phyloP scores from a whole-genome alignment of 306 rosid species.

The Lathyrus oleraceus region DNA sequence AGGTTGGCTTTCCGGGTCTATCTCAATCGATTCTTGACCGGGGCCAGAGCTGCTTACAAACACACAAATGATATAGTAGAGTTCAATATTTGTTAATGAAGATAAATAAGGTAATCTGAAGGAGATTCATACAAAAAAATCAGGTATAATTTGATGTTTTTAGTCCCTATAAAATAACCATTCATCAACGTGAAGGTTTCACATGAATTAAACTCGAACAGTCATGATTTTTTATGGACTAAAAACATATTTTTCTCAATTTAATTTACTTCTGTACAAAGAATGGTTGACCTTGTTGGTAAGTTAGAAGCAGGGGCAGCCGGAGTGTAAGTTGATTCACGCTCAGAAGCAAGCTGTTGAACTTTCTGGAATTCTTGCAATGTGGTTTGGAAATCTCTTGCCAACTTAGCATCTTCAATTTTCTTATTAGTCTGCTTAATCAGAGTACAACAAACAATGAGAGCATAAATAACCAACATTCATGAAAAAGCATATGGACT shows the following conservation, averaged over 20 bases:
- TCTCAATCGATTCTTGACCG: slow-evolving; percentile 43
- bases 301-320: slow-evolving; percentile 41
- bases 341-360: slow-evolving; percentile 76
- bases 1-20: slow-evolving; percentile 60
- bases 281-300: slow-evolving; percentile 43
- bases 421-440: slow-evolving; percentile 54
- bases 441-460: background rate
- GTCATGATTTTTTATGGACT: background rate
- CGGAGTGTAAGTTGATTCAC: slow-evolving; percentile 65
- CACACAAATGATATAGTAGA: slow-evolving; percentile 17
- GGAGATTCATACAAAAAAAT: background rate
- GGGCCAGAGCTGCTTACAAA: slow-evolving; percentile 48
- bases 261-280: background rate
- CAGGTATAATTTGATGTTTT: background rate
- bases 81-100: slow-evolving; percentile 1
- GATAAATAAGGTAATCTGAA: background rate
- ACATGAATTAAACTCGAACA: background rate
- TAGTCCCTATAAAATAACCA: background rate
- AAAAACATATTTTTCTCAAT: background rate
- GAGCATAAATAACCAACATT: background rate
- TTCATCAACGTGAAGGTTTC: background rate
- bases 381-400: slow-evolving; percentile 74
- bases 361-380: slow-evolving; percentile 78
- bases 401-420: slow-evolving; percentile 78
- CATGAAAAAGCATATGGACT: too few relatives aligned